Evolutionary conservation across 805 yeast genomes (phyloP).

Genomic region (Zygoascus tannicola): DNA sequence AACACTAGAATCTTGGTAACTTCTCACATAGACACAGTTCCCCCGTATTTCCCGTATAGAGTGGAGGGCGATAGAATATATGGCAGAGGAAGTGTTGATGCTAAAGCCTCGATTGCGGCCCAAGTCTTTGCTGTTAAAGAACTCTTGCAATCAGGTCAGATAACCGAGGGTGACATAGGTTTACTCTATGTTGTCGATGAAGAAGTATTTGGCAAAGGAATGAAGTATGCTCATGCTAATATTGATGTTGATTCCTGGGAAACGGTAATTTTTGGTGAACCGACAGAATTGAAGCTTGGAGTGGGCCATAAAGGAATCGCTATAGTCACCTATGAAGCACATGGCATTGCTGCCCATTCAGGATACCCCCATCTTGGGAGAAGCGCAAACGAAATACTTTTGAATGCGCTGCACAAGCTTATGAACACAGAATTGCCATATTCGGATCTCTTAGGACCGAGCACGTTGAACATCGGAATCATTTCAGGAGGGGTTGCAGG

Average conservation of each 20-base stretch:
- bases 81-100: conserved; percentile 65
- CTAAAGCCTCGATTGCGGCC: conserved; percentile 61
- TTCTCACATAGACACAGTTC: conserved; percentile 66
- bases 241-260: conserved; percentile 43
- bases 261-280: conserved; percentile 62
- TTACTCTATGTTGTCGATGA: conserved; percentile 62
- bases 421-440: conserved; percentile 39
- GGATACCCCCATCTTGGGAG: conserved; percentile 65
- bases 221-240: conserved; percentile 36
- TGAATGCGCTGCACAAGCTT: conserved; percentile 42
- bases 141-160: conserved; percentile 35
- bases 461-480: conserved; percentile 53
- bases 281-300: conserved; percentile 60
- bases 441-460: conserved; percentile 45
- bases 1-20: conserved; percentile 45
- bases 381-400: conserved; percentile 48
- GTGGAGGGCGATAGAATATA: conserved; percentile 40
- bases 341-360: conserved; percentile 55
- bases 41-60: conserved; percentile 49
- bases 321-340: conserved; percentile 34
- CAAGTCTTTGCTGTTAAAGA: conserved; percentile 49
- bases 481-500: conserved; percentile 53
- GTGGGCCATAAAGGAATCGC: conserved; percentile 61
- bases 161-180: conserved; percentile 48
- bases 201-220: conserved; percentile 59